phyloP scores from a whole-genome alignment of 805 yeast species.

The Limtongozyma cylindracea region DNA sequence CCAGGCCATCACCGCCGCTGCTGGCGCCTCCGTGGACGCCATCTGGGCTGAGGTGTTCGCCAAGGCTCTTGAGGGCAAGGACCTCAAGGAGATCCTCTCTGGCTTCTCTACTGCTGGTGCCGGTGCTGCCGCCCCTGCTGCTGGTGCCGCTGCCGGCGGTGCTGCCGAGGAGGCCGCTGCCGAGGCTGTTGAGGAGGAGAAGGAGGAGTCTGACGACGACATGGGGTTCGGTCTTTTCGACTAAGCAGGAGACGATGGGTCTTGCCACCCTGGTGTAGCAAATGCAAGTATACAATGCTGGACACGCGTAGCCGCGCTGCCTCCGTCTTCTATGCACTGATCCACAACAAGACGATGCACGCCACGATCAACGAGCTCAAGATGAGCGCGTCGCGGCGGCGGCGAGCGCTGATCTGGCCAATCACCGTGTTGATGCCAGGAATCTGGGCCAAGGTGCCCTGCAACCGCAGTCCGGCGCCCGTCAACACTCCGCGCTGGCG shows the following conservation, averaged over 20 bases:
- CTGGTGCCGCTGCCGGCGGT: constrained; percentile 19
- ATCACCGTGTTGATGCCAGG: constrained; percentile 70
- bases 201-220: constrained; percentile 5
- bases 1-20: constrained; percentile 52
- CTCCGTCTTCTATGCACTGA: too few relatives aligned
- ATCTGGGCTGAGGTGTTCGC: constrained; percentile 80
- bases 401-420: constrained; percentile 63
- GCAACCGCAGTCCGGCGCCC: constrained; percentile 36
- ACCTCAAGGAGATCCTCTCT: constrained; percentile 55
- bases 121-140: constrained; percentile 11
- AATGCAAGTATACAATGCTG: too few relatives aligned
- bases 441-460: constrained; percentile 33
- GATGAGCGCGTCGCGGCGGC: constrained; percentile 72
- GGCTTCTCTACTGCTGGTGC: constrained; percentile 23
- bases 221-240: constrained; percentile 10
- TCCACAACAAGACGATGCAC: constrained; percentile 49
- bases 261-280: too few relatives aligned
- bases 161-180: constrained; percentile 10
- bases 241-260: constrained; percentile 2
- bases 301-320: too few relatives aligned
- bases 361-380: constrained; percentile 46
- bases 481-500: constrained; percentile 43
- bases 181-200: constrained; percentile 3
- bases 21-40: constrained; percentile 56
- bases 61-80: constrained; percentile 66